phyloP scores from a whole-genome alignment of 768 basidiomycete species.

The Trametes cingulata region DNA sequence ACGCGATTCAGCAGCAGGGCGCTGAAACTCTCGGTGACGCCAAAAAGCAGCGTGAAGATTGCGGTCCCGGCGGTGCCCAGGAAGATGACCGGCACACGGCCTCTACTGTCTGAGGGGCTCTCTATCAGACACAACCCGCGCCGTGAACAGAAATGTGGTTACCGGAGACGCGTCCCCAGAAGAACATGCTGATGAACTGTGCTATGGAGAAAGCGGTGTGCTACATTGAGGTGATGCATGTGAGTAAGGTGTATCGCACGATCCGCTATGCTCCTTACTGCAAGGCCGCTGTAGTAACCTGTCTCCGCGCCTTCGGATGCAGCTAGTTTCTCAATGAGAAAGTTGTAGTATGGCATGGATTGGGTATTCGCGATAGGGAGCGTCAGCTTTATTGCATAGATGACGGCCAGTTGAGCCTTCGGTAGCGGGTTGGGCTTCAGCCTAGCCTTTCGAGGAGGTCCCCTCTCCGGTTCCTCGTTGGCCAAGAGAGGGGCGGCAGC shows the following conservation, averaged over 20 bases:
- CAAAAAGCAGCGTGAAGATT: conserved; percentile 52
- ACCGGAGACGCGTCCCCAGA: conserved; percentile 59
- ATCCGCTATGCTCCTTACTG: conserved; percentile 40
- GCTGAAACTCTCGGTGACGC: conserved; percentile 53
- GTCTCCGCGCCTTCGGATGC: conserved; percentile 56
- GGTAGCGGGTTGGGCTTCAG: conserved; percentile 48
- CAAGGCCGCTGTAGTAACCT: conserved; percentile 69
- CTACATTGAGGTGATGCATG: conserved; percentile 32
- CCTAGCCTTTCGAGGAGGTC: too few relatives aligned
- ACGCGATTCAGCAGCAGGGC: conserved; percentile 49
- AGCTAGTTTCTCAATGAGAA: conserved; percentile 56
- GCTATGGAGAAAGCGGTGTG: conserved; percentile 60
- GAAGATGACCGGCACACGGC: conserved; percentile 63
- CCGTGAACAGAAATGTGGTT: not conserved
- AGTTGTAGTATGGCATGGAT: conserved; percentile 66
- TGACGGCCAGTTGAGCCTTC: conserved; percentile 48
- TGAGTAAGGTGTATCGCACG: not conserved
- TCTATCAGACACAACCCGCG: not conserved
- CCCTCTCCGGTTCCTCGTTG: not conserved
- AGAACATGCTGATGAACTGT: conserved; percentile 58
- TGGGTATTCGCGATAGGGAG: conserved; percentile 63
- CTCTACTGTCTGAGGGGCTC: conserved; percentile 51
- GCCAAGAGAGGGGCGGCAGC: not conserved
- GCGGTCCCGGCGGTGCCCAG: conserved; percentile 50
- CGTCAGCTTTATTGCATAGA: conserved; percentile 56